These are phyloP conservation scores for Mycena sp. DNA, from an alignment of 1,284 basidiomycete genomes.

Conservation along the genomic window DNA sequence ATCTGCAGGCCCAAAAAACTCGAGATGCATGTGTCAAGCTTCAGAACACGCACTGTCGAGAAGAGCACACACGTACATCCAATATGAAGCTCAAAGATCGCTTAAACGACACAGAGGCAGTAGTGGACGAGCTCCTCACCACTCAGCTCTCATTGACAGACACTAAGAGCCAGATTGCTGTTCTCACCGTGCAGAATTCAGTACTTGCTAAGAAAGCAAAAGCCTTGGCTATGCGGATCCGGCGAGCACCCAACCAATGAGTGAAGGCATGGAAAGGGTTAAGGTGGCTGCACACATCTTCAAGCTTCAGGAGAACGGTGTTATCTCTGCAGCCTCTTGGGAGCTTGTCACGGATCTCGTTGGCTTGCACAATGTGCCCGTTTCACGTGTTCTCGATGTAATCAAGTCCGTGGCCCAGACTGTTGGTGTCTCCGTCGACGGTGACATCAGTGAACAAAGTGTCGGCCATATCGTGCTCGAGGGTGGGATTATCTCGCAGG, in stretches of 20 bases:
- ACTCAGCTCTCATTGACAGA: not conserved
- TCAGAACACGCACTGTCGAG: not conserved
- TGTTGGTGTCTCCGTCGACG: not conserved
- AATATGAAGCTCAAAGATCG: not conserved
- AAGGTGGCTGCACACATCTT: not conserved
- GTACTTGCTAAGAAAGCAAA: not conserved
- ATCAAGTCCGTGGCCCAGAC: not conserved
- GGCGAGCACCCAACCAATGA: not conserved
- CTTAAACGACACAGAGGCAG: not conserved
- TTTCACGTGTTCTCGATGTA: not conserved
- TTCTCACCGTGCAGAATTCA: not conserved
- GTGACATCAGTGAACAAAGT: not conserved
- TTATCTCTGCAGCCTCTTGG: not conserved
- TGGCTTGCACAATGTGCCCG: not conserved
- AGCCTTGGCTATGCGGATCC: not conserved
- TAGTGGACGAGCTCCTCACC: not conserved
- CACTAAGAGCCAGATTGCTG: not conserved
- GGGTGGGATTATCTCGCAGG: constrained; percentile 16
- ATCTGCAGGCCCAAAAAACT: not conserved
- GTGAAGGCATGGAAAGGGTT: not conserved
- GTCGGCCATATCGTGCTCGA: constrained; percentile 1
- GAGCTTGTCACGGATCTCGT: not conserved
- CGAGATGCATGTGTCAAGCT: not conserved
- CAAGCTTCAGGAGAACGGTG: not conserved
- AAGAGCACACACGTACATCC: not conserved